Base-by-base conservation (phyloP, 192 early-diverging fungal genomes). In the Coemansia sp. region DNA sequence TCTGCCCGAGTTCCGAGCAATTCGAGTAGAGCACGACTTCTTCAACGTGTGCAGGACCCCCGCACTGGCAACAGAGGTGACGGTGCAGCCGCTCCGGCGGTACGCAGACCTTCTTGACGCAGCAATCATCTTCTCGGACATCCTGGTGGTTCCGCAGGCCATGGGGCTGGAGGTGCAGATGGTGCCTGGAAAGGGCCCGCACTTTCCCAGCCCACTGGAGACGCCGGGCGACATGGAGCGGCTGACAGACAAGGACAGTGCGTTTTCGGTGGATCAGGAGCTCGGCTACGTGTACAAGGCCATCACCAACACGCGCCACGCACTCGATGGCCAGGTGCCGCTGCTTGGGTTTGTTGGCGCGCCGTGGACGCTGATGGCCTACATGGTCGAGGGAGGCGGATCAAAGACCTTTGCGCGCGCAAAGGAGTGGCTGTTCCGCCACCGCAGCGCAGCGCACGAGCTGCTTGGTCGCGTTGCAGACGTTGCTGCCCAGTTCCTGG, bases 41-140 rank as follows among this genome's bases (percentile, higher is more conserved):
- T 98, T 99, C 78, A 90, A 89, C 64, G 89, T 99, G 64, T 98
- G 96, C 84, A 88, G 93, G 51, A 91, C 93, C 7, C 97, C 97
- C 25, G 90, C 90, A 71, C 81, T 98, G 39, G 97, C 96, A 11
- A 93, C 92, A 65, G 86, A 92, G 66, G 89, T 99, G n/a, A 99
- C 97, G 5, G 71, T 99, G 46, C 96, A 99, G 86, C 97, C 97
- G 51, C 91, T 99, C 76, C 91, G 95, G 63, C 91, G 96, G 44
- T 99, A 94, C 79, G 87, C 70, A 8, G 92, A 88, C 1, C 88
- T 97, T 14, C 85, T 99, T 46, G 96, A 97, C 70, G 96, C 95
- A 5, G 91, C 95, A 7, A 99, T 99, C 75, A 99, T 99, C 71
- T 99, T 99, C 77, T 95, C 93, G 0, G 97, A 99, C 84, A 99